Conservation (phyloP, 2,329 filamentous ascomycete species). For the Endocalyx cinctus region DNA sequence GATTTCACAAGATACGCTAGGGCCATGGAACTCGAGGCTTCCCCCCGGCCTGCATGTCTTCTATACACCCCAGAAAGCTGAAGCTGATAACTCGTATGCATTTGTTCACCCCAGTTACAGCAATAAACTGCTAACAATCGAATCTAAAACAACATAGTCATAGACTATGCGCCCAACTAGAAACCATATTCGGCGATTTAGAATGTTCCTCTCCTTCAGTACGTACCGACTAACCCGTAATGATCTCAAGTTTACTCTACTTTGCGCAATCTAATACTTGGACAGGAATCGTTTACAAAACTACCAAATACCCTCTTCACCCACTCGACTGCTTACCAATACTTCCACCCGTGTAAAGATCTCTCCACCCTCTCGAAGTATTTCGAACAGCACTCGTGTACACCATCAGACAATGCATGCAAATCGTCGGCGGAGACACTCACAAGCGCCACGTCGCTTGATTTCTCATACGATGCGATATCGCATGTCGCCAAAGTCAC, state of each 20-base stretch:
- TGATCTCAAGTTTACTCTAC: background rate
- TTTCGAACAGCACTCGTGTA: slow-evolving; percentile 36
- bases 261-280: too few species aligned
- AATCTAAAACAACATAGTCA: too few species aligned
- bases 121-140: too few species aligned
- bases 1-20: slow-evolving; percentile 49
- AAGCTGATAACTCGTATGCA: slow-evolving; percentile 19
- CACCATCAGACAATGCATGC: slow-evolving; percentile 17
- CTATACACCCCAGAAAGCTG: slow-evolving; percentile 53
- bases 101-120: too few species aligned
- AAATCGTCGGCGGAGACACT: slow-evolving; percentile 17
- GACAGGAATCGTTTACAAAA: slow-evolving; percentile 57
- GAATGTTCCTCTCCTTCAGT: slow-evolving; percentile 28
- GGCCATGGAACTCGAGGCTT: slow-evolving; percentile 70
- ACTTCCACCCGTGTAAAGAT: slow-evolving; percentile 60
- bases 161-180: slow-evolving; percentile 27
- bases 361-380: slow-evolving; percentile 52
- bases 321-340: slow-evolving; percentile 62
- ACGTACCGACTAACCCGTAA: background rate
- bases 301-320: slow-evolving; percentile 53
- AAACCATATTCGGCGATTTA: slow-evolving; percentile 27
- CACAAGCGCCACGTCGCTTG: slow-evolving; percentile 51
- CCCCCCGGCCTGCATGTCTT: slow-evolving; percentile 80
- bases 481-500: slow-evolving; percentile 62
- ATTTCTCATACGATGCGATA: slow-evolving; percentile 64